Evolutionary conservation across 805 yeast genomes (phyloP).

Genomic region (Myxozyma neglecta): DNA sequence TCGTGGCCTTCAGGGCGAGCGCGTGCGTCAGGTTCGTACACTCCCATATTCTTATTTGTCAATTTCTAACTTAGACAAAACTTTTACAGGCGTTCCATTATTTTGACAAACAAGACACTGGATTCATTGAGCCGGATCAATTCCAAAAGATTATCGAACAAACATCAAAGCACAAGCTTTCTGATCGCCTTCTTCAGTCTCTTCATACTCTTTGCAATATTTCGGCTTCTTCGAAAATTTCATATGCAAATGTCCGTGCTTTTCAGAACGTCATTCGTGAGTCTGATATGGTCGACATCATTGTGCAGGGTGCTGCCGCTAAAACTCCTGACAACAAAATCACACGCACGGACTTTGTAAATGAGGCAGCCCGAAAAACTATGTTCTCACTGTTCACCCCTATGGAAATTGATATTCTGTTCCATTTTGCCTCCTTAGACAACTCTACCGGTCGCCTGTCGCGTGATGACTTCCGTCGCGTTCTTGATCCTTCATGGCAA

Average conservation of each 20-base stretch:
- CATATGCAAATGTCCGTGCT: constrained; percentile 48
- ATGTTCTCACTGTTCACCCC: constrained; percentile 47
- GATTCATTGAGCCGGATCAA: constrained; percentile 45
- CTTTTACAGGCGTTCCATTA: constrained; percentile 40
- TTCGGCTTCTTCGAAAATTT: constrained; percentile 39
- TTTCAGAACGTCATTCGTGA: constrained; percentile 46
- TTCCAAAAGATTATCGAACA: constrained; percentile 43
- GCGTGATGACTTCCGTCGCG: constrained; percentile 43
- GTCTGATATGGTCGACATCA: constrained; percentile 44
- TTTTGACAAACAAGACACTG: constrained; percentile 42
- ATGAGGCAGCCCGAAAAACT: constrained; percentile 44
- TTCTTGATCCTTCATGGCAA: constrained; percentile 49
- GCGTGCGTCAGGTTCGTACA: constrained; percentile 43
- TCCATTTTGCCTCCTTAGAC: constrained; percentile 43
- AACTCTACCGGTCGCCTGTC: constrained; percentile 38
- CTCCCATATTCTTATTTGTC: not conserved
- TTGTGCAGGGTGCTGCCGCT: constrained; percentile 41
- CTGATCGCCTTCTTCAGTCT: constrained; percentile 42
- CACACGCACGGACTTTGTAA: constrained; percentile 42
- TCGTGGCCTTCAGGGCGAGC: constrained; percentile 48
- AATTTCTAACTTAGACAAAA: not conserved
- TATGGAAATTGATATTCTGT: constrained; percentile 46
- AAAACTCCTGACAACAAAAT: constrained; percentile 41
- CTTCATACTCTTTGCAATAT: constrained; percentile 44
- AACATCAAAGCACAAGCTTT: constrained; percentile 46